Base-by-base conservation (phyloP, 257 asterid species). In the Cruciata laevipes region DNA sequence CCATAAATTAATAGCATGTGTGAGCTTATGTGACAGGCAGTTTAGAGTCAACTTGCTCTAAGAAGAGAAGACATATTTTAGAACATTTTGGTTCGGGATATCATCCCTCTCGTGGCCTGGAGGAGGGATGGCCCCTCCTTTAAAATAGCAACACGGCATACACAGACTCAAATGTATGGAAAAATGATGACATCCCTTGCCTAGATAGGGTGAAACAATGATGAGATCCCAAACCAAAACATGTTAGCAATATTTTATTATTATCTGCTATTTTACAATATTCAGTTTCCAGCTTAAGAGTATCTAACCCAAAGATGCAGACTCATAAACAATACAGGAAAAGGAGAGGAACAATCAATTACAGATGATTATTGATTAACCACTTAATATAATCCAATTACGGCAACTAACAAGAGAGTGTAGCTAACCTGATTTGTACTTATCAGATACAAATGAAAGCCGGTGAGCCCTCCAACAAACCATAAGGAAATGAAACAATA, bases 381-480 rank as follows among this genome's bases (percentile, higher is more conserved):
- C 47, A 27, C 20, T 17, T n/a, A 38, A 38, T 5, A 5, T 10
- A 65, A 42, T 55, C 17, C 3, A 44, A 6, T 24, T 17, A 47
- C 16, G 7, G 23, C 56, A 49, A 63, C 14, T 66, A 31, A 72
- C 57, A 44, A 78, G 75, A 74, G 23, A 61, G 70, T 73, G 66
- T 51, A 74, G 44, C 90, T 31, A 67, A 94, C 99, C 98, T 90
- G 99, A 83, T 94, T 94, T 3, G 96, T 81, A 85, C 95, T 82
- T 60, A 90, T 88, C 38, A 94, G 93, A 78, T 90, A 94, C 61
- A 82, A 87, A 79, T 94, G 99, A 80, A 94, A 94, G 70, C 96
- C 97, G 63, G 99, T 86, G 73, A 94, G 96, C 33, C 99, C 99
- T 69, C 99, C 99, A 73, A 94, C 98, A 79, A 94, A 94, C 99